Conservation (phyloP, 2,329 filamentous ascomycete genomes). For the Nemania sp. region DNA sequence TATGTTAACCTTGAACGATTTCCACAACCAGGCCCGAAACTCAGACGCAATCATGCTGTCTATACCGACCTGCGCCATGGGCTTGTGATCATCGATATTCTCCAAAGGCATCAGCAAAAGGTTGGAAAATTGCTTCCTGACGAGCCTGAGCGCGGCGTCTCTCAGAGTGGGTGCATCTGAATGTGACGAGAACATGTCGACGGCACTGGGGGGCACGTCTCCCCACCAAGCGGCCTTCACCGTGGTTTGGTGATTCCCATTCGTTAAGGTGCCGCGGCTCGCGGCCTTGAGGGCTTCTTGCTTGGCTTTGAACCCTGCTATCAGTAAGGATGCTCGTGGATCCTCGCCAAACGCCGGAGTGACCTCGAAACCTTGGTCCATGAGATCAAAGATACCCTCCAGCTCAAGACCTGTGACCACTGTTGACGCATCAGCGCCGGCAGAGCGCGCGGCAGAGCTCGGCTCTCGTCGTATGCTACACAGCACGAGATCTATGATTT, state of each 20-base stretch:
- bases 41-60: slow-evolving; percentile 48
- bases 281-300: background rate
- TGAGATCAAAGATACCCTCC: background rate
- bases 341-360: background rate
- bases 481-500: slow-evolving; percentile 33
- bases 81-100: slow-evolving; percentile 32
- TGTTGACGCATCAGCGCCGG: background rate
- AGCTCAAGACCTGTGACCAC: background rate
- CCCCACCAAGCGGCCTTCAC: background rate
- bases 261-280: too few species aligned
- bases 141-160: background rate
- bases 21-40: slow-evolving; percentile 44
- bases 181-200: background rate
- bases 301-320: background rate
- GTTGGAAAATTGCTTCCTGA: background rate
- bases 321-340: background rate
- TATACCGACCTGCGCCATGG: slow-evolving; percentile 43
- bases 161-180: slow-evolving; percentile 13
- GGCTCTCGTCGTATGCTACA: background rate
- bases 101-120: slow-evolving; percentile 34
- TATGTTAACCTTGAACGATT: slow-evolving; percentile 42
- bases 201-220: background rate
- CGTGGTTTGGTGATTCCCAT: background rate
- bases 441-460: too few species aligned
- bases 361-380: background rate